Percentiles rank a stretch among this genome's conserved stretches.
Conservation (phyloP, 75 land plant genomes). For the Larix kaempferi region DNA sequence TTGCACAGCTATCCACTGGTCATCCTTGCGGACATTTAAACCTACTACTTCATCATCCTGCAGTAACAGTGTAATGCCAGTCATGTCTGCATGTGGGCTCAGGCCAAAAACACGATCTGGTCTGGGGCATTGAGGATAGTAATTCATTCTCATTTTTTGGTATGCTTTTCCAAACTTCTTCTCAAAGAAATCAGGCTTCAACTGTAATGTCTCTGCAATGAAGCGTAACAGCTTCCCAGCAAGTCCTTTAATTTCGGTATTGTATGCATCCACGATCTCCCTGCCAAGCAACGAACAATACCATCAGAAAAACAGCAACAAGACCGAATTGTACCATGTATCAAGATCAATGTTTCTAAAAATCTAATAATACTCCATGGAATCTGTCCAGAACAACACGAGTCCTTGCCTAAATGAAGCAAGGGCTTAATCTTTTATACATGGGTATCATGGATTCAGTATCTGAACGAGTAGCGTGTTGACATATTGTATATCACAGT, state of each 20-base stretch:
- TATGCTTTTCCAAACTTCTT: not conserved
- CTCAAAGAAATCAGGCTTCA: constrained; percentile 6
- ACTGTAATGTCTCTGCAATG: constrained; percentile 11
- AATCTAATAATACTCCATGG: too few species aligned
- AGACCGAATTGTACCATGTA: too few species aligned
- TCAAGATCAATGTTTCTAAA: too few species aligned
- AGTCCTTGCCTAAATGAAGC: too few species aligned
- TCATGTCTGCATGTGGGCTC: constrained; percentile 18
- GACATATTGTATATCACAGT: too few species aligned
- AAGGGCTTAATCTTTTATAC: too few species aligned
- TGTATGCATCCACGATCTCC: constrained; percentile 29
- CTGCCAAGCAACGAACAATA: not conserved
- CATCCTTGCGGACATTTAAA: constrained; percentile 34
- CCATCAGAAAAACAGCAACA: too few species aligned
- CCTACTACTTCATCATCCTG: constrained; percentile 21
- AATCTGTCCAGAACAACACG: too few species aligned
- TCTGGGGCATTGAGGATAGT: constrained; percentile 36
- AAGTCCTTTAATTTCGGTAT: constrained; percentile 24
- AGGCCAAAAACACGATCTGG: constrained; percentile 30
- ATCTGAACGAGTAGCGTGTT: too few species aligned
- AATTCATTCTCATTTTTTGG: constrained; percentile 24
- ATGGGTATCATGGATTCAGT: too few species aligned
- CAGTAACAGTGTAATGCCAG: constrained; percentile 23
- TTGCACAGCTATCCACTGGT: constrained; percentile 22
- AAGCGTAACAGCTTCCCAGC: constrained; percentile 19